Evolutionary conservation across 1,284 basidiomycete genomes (phyloP), one percentile per base, ranked within the genome.

Genomic region (Cutaneotrichosporon mucoides): DNA sequence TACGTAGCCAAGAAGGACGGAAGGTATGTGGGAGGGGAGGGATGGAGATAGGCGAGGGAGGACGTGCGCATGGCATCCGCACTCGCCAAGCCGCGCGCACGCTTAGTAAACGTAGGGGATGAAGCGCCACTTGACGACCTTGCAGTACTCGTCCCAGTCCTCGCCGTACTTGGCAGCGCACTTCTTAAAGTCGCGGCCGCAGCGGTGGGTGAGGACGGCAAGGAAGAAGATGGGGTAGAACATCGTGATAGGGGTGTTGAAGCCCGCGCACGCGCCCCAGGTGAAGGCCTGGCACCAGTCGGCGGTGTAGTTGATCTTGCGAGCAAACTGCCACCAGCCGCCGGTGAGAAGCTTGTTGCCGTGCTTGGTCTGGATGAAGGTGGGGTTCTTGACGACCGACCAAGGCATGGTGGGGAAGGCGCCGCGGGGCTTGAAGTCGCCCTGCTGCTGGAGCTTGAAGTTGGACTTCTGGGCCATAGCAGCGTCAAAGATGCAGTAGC

Each of bases 371-470:
- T 97, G 88, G 66, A 99, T 89, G 76, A 82, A 97, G 13, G 86
- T 88, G 10, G 96, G 95, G 77, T 98, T 88, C 74, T 91, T 79
- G 66, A 97, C 79, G n/a, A 86, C 87, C 61, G 86, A 85, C 78
- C 91, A 85, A 0, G 95, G 95, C 34, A 97, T 82, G 73, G 95
- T 90, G 57, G 95, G 95, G 86, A 99, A 99, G 0, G 93, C 88
- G 71, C 87, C 87, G 71, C 93, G 88, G 80, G 88, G 89, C 56
- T 84, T 84, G 72, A 85, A 88, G 68, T 90, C 90, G 38, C 92
- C 92, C 72, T 92, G 91, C 45, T 89, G 88, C 76, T 96, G 89
- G 88, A 97, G 95, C 77, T 96, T 95, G 85, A 98, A 98, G 65
- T 88, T 86, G 65, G 91, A 94, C 81, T 99, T 99, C 75, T 99